Base-by-base conservation (phyloP, 176 grass and related monocot genomes). In the Oryza longistaminata region DNA sequence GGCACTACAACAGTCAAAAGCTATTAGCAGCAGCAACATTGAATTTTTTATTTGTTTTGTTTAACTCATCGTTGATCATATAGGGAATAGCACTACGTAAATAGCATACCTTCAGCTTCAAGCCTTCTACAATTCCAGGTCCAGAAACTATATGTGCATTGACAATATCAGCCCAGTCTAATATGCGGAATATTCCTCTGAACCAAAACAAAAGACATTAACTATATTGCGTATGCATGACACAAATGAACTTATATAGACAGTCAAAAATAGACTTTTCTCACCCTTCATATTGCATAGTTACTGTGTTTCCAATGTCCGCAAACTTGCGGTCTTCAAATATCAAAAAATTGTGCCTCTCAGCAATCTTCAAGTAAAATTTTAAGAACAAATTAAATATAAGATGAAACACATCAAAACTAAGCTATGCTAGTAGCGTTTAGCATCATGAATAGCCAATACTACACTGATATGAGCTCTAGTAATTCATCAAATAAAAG, bases 281-380 rank as follows among this genome's bases (percentile, higher is more conserved):
- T 93, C 71, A 93, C 93, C 96, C 93, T 87, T 98, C 96, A 76
- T 95, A 95, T 86, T 95, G 96, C 93, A 95, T 98, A 19, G 93
- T 92, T 27, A 98, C 91, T 13, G 93, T 95, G 74, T 98, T 95
- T 70, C 96, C 96, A 42, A 95, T 94, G 86, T 98, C 96, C 69
- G 96, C 86, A 53, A 98, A 98, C 78, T 93, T 95, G 24, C 91
- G 93, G 73, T 95, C 93, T 84, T 98, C 93, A 43, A 98, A 94
- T 31, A 98, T 95, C 80, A 98, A 60, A 58, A 98, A 98, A 50
- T 90, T 93, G 77, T 98, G 83, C 33, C 76, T 90, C 35, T 98
- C 93, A 55, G 96, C 91, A 92, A 98, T 95, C 96, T 98, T 90
- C 34, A 93, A 68, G 27, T 61, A 65, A 44, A 29, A 76, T 17